Evolutionary conservation across 345 rosid genomes (phyloP), one percentile per base, ranked within the genome.

Genomic region (Fremontodendron californicum): DNA sequence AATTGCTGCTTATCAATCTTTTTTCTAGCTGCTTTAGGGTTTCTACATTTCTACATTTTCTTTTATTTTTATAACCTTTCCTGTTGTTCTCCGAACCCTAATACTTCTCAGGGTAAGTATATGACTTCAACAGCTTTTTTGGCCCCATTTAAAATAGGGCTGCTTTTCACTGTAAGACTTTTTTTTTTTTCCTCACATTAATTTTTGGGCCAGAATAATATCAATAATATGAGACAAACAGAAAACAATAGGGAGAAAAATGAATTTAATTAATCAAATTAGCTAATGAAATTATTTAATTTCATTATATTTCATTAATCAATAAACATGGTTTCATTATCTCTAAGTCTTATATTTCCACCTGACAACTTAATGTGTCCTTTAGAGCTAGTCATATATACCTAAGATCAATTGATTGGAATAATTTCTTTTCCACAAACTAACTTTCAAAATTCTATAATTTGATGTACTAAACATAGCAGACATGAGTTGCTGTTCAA

Each of bases 361-460:
- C 33, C 9, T 27, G 33, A 12, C 51, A 42, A 23, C 25, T 37
- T 67, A 21, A 42, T 13, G 51, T 11, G 48, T 65, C 19, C 52
- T 43, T 23, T 81, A 81, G 83, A 85, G 72, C 81, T 84, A 74
- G 81, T 81, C 78, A 81, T 80, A 33, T 33, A 33, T 1, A 78
- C 54, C 77, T 78, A 77, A 58, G 27, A 77, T 79, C 73, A 60
- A 57, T 45, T 73, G 76, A 6, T 73, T 39, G 64, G 39, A 57
- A 66, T 69, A 57, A 66, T 69, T 75, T 42, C 16, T 33, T 16
- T 6, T 64, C 31, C 51, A 29, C 33, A 52, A 67, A 33, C 25
- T 23, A 51, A 39, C 74, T 51, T 67, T 82, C 78, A 84, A 85
- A 83, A 77, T 79, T 79, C 81, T 71, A 87, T 79, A 80, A 82